Percentiles rank a stretch among this genome's conserved stretches.
These are phyloP conservation scores for Ilex asprella DNA, from an alignment of 257 asterid species.

Conservation along the genomic window DNA sequence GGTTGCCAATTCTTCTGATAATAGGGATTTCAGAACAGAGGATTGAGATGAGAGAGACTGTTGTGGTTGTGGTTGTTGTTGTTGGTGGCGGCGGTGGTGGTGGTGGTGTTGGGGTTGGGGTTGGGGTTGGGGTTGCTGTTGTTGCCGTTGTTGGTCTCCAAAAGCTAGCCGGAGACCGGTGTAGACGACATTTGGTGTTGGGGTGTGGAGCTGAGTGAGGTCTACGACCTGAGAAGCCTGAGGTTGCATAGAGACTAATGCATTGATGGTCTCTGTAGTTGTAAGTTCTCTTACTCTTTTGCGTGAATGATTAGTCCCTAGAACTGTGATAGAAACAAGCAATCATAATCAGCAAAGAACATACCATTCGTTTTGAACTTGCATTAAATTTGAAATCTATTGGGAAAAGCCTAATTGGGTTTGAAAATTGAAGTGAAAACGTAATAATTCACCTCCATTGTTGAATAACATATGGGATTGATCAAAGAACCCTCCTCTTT, in stretches of 20 bases:
- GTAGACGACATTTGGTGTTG: conserved; percentile 23
- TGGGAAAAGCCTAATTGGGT: no score
- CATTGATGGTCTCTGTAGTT: conserved; percentile 7
- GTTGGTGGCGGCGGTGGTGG: neutral
- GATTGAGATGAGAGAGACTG: conserved; percentile 21
- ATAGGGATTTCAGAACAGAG: conserved; percentile 4
- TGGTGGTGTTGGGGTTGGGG: no score
- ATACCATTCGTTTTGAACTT: no score
- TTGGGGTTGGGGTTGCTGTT: neutral
- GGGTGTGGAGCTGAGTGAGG: conserved; percentile 24
- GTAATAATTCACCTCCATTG: conserved; percentile 21
- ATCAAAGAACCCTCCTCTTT: conserved; percentile 25
- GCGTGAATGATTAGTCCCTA: conserved; percentile 18
- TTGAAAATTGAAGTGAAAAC: no score
- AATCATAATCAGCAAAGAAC: neutral
- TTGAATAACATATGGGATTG: conserved; percentile 26
- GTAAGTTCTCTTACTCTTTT: conserved; percentile 32
- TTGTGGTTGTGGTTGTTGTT: neutral
- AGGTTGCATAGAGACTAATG: conserved; percentile 16
- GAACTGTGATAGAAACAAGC: neutral
- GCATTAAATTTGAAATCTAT: no score
- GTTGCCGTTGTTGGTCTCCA: conserved; percentile 23
- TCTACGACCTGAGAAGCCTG: conserved; percentile 24
- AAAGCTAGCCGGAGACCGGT: conserved; percentile 41
- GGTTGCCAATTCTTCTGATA: conserved; percentile 27